phyloP scores from a whole-genome alignment of 257 asterid genomes.

The Oldenlandia corymbosa region DNA sequence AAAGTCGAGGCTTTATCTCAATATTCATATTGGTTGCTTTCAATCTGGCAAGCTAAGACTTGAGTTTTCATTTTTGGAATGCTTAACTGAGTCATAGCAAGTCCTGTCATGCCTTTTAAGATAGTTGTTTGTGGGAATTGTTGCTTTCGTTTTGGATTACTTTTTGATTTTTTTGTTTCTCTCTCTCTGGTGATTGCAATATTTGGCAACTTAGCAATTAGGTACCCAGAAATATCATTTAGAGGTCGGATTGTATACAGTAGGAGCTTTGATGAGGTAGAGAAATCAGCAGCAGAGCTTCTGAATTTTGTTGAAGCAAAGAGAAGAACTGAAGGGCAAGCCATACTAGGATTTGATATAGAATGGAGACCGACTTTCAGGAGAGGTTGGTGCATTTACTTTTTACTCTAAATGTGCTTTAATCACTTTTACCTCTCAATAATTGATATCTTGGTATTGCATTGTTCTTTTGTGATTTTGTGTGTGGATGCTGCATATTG shows the following conservation, averaged over 20 bases:
- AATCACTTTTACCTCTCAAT: background rate
- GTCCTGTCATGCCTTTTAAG: background rate
- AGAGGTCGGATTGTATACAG: conserved; percentile 64
- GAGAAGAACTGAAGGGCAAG: conserved; percentile 44
- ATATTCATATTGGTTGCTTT: too few relatives aligned
- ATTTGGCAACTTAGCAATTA: conserved; percentile 15
- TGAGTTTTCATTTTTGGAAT: too few relatives aligned
- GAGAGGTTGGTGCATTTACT: conserved; percentile 39
- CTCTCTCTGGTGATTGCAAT: too few relatives aligned
- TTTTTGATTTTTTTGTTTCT: too few relatives aligned
- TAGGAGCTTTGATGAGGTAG: conserved; percentile 72
- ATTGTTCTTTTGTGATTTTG: background rate
- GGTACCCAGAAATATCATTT: conserved; percentile 46
- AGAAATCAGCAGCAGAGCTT: conserved; percentile 70
- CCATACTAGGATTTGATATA: conserved; percentile 82
- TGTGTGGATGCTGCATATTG: background rate
- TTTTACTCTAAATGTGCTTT: background rate
- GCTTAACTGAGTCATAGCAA: background rate
- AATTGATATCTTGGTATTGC: background rate
- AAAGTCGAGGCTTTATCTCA: too few relatives aligned
- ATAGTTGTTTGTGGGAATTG: background rate
- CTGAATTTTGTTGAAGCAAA: conserved; percentile 57
- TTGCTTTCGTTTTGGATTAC: too few relatives aligned
- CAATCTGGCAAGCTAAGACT: too few relatives aligned
- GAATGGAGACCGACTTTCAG: conserved; percentile 89